Conservation (phyloP, 257 asterid species). For the Knoxia roxburghii region DNA sequence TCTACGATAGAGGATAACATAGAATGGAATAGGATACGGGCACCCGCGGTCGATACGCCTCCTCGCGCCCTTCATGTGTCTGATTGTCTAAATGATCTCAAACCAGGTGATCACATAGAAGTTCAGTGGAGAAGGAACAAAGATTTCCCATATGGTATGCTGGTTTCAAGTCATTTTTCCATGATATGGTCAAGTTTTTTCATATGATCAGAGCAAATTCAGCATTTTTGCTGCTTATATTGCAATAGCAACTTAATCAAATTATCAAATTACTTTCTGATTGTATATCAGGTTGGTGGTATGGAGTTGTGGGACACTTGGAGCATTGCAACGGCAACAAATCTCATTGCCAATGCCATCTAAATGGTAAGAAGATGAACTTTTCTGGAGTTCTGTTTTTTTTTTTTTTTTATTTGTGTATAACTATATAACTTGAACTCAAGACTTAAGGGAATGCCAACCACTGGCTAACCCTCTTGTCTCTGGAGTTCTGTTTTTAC, state of each 20-base stretch:
- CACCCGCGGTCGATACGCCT: slow-evolving; percentile 54
- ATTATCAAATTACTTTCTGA: slow-evolving; percentile 11
- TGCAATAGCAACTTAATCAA: slow-evolving; percentile 10
- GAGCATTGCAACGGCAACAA: slow-evolving; percentile 57
- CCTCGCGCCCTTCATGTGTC: slow-evolving; percentile 59
- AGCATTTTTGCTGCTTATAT: not conserved
- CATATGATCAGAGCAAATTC: too few relatives aligned
- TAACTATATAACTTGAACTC: too few relatives aligned
- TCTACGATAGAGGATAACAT: slow-evolving; percentile 63
- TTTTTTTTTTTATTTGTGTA: too few relatives aligned
- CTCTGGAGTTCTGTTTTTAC: too few relatives aligned
- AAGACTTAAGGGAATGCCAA: too few relatives aligned
- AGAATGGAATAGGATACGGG: slow-evolving; percentile 70
- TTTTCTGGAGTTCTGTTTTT: not conserved
- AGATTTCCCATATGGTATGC: slow-evolving; percentile 73
- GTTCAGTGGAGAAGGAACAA: slow-evolving; percentile 86
- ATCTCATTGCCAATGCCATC: slow-evolving; percentile 59
- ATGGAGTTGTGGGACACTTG: slow-evolving; percentile 90
- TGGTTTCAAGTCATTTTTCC: not conserved
- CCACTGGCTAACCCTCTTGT: too few relatives aligned
- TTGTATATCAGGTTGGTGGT: slow-evolving; percentile 90
- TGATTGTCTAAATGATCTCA: slow-evolving; percentile 57
- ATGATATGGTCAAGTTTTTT: not conserved
- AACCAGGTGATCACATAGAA: slow-evolving; percentile 85
- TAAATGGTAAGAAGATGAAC: slow-evolving; percentile 37